These are phyloP conservation scores for Nephelium lappaceum DNA, from an alignment of 345 rosid genomes.

Conservation along the genomic window DNA sequence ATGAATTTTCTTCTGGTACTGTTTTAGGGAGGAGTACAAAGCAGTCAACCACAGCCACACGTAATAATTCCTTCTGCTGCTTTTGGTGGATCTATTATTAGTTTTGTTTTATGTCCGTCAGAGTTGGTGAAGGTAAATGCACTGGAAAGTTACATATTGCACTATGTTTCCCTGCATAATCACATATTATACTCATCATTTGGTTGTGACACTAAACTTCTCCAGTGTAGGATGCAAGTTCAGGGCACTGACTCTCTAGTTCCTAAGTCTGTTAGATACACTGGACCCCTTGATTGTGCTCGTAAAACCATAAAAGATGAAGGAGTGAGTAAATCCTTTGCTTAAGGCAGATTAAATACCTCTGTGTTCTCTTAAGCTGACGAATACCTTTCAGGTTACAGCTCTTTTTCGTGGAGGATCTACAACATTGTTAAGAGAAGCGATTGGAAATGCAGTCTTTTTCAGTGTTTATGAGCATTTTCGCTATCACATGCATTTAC, in stretches of 20 bases:
- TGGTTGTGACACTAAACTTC: conserved; percentile 44
- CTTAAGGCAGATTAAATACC: conserved; percentile 3
- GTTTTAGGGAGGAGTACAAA: conserved; percentile 58
- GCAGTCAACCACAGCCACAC: conserved; percentile 52
- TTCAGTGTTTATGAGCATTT: conserved; percentile 79
- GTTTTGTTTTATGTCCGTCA: conserved; percentile 84
- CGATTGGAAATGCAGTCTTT: conserved; percentile 78
- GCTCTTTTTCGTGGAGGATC: conserved; percentile 91
- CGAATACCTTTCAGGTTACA: conserved; percentile 62
- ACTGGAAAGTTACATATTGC: background rate
- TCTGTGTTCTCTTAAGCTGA: conserved; percentile 30
- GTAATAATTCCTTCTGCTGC: conserved; percentile 91
- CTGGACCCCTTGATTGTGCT: conserved; percentile 80
- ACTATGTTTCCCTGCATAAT: background rate
- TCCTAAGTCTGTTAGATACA: conserved; percentile 64
- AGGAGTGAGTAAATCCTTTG: conserved; percentile 70
- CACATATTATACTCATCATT: conserved; percentile 19
- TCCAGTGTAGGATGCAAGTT: conserved; percentile 99
- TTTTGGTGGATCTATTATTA: conserved; percentile 87
- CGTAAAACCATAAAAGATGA: conserved; percentile 69
- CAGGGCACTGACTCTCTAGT: conserved; percentile 84
- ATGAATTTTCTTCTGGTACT: conserved; percentile 2
- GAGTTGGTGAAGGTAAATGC: conserved; percentile 79
- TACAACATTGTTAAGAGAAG: conserved; percentile 79
- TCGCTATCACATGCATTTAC: conserved; percentile 66